phyloP scores from a whole-genome alignment of 2,329 filamentous ascomycete genomes.

The Fusarium oligoseptatum region DNA sequence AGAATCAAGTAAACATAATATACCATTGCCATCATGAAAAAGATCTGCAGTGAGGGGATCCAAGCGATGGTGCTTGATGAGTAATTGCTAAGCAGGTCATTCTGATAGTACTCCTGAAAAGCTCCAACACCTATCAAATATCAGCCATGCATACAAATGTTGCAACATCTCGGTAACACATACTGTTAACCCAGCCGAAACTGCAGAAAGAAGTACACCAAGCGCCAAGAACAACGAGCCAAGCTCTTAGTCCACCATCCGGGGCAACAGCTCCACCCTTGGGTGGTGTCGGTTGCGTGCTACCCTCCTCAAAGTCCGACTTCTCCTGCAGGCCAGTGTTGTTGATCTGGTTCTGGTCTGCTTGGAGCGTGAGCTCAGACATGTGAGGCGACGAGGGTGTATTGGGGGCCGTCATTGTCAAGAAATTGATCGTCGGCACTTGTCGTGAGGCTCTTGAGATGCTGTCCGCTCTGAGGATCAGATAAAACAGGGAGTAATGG shows the following conservation, averaged over 20 bases:
- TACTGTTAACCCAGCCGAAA: slow-evolving; percentile 63
- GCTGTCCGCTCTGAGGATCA: slow-evolving; percentile 15
- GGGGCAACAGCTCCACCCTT: slow-evolving; percentile 9
- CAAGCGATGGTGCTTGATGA: slow-evolving; percentile 70
- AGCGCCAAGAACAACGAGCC: slow-evolving; percentile 56
- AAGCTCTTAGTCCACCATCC: slow-evolving; percentile 47
- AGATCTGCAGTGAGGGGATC: slow-evolving; percentile 70
- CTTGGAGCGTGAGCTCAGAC: slow-evolving; percentile 24
- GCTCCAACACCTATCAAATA: slow-evolving; percentile 57
- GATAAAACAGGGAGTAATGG: slow-evolving; percentile 3
- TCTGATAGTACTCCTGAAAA: slow-evolving; percentile 71
- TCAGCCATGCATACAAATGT: not conserved
- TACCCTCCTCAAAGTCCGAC: slow-evolving; percentile 26
- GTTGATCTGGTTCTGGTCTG: slow-evolving; percentile 8
- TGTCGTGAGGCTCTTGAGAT: not conserved
- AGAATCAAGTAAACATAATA: slow-evolving; percentile 17
- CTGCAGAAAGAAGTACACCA: slow-evolving; percentile 58
- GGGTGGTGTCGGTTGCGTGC: not conserved
- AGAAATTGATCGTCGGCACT: not conserved
- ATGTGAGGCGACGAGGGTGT: slow-evolving; percentile 18
- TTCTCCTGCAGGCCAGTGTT: slow-evolving; percentile 14
- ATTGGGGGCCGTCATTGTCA: slow-evolving; percentile 11
- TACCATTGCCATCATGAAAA: slow-evolving; percentile 65
- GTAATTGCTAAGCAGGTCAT: slow-evolving; percentile 60
- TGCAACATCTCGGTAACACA: slow-evolving; percentile 3